Base-by-base conservation (phyloP, 2,329 filamentous ascomycete genomes). In the Trichoderma koningii region DNA sequence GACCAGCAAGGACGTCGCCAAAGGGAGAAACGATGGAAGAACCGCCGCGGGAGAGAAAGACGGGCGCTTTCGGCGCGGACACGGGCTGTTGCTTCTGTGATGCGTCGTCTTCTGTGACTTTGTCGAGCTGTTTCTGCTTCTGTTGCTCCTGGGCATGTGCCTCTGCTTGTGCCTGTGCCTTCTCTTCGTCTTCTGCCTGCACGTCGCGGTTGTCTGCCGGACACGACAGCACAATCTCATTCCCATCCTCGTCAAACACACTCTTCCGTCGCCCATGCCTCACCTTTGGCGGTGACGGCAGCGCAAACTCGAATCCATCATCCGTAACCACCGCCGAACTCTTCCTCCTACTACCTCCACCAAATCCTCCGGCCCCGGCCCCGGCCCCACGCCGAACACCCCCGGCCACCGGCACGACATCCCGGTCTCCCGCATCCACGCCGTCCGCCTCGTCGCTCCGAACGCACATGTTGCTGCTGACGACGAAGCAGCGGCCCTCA, bases 381-480 rank as follows among this genome's bases (percentile, higher is more conserved):
- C 10, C 26, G 10, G 30, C n/a, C 15, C 51, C 41, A 21, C 19
- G 56, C 3, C 68, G 64, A 26, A 52, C 67, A 41, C 45, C 63
- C 17, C 56, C 57, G 21, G 41, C 19, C 34, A 52, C 30, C n/a
- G 51, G 42, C 21, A 55, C 48, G 10, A 61, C 55, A 23, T 64
- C 52, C 34, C 61, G 51, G 42, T 56, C 61, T 2, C 45, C 61
- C 6, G 38, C 42, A 15, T 50, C 44, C 12, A 26, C 41, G 5
- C 21, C n/a, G 12, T 34, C 19, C 42, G 45, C 44, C n/a, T 47
- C 63, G 34, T 14, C 34, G 19, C 44, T 45, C 26, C 44, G 61
- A 15, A 91, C 84, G 73, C 90, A 93, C 81, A 96, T 93, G 75
- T 97, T 97, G 51, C 91, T 88, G 72, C 87, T 92, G 3, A 97